A percentile compares a stretch with the other conserved stretches of the same genome.
Conservation (phyloP, 768 basidiomycete genomes). For the Steccherinum ochraceum region DNA sequence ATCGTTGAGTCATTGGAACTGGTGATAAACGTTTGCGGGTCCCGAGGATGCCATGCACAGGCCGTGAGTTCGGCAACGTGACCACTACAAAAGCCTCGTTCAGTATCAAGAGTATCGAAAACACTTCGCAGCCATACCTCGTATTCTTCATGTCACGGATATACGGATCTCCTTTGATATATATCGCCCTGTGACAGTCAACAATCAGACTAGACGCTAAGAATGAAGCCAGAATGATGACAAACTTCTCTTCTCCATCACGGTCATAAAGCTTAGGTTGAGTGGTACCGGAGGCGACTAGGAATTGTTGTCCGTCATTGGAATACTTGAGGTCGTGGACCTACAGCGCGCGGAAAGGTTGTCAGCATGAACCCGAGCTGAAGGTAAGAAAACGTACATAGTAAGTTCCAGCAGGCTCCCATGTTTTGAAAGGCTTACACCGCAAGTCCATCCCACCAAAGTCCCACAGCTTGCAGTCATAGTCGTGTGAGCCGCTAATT, state of each 20-base stretch:
- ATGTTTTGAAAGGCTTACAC: slow-evolving; percentile 93
- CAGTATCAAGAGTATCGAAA: not conserved
- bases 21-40: slow-evolving; percentile 80
- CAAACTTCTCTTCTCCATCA: slow-evolving; percentile 90
- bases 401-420: slow-evolving; percentile 92
- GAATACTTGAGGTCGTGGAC: slow-evolving; percentile 90
- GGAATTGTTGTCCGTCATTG: slow-evolving; percentile 76
- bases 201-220: slow-evolving; percentile 9
- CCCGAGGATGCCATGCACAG: slow-evolving; percentile 92
- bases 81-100: slow-evolving; percentile 47
- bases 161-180: slow-evolving; percentile 94
- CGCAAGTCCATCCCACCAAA: slow-evolving; percentile 95
- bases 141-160: slow-evolving; percentile 99
- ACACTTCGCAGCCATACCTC: slow-evolving; percentile 49
- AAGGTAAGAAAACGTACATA: slow-evolving; percentile 70
- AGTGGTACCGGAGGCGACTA: slow-evolving; percentile 82
- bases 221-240: slow-evolving; percentile 14
- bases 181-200: slow-evolving; percentile 49
- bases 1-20: slow-evolving; percentile 95
- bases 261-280: slow-evolving; percentile 88
- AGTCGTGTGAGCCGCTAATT: slow-evolving; percentile 90
- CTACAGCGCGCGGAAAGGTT: slow-evolving; percentile 32
- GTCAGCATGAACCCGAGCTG: slow-evolving; percentile 6
- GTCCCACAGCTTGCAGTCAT: slow-evolving; percentile 98
- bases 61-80: slow-evolving; percentile 89